Evolutionary conservation across 345 rosid genomes (phyloP), one percentile per base, ranked within the genome.

Genomic region (Lepidium didymum): DNA sequence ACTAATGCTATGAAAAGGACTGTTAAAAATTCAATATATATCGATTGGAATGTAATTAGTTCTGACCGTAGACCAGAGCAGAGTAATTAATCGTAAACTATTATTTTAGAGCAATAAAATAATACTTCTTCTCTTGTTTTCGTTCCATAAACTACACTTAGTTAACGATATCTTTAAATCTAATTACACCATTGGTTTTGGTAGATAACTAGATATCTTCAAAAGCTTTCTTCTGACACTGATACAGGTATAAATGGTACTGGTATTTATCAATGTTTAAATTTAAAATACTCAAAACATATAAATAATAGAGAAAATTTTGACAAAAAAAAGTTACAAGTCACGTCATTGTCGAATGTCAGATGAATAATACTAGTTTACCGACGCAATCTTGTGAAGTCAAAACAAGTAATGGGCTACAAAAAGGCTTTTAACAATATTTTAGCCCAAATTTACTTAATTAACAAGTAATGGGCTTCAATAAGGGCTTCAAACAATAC

Each of bases 301-400:
- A 47, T 29, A 43, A 49, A 49, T 23, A 10, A 49, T 16, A 49
- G 15, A 12, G 12, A 63, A 21, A 62, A 23, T 36, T 35, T 27
- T 52, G 40, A 38, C 10, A n/a, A 41, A 40, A 40, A 15, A 52
- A 29, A 52, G 50, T 52, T 40, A 65, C 50, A 65, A 65, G 69
- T 65, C 69, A 65, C 69, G 69, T 65, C 69, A 65, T 3, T 65
- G 60, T 65, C 60, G 19, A 49, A 52, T 65, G 69, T 65, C 69
- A 65, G 59, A 64, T 64, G 60, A 29, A 64, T 40, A 49, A 49
- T 49, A 49, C 8, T 49, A 49, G 1, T 29, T 27, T 27, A 42
- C 51, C 7, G 14, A 31, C 21, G 9, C 35, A 64, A 36, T 14
- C 11, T 35, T 23, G 10, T 16, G 5, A 47, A 10, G 15, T 6